Evolutionary conservation across 768 basidiomycete genomes (phyloP).

Genomic region (Rickenella mellea): DNA sequence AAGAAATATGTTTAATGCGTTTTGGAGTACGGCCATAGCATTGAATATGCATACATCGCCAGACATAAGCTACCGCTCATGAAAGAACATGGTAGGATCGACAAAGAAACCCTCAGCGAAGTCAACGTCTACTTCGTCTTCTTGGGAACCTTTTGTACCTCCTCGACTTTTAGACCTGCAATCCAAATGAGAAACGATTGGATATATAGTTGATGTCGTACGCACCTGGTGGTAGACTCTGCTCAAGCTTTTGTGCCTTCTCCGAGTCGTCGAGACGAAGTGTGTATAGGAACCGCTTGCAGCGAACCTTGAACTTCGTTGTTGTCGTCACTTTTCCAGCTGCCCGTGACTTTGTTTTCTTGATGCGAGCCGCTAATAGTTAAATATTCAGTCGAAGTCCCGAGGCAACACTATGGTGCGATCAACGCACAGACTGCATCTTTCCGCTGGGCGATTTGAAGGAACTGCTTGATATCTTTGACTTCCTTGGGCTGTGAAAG

Average conservation of each 20-base stretch:
- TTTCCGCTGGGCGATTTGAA: slow-evolving; percentile 93
- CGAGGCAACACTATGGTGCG: not conserved
- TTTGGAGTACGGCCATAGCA: no score
- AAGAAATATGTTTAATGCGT: no score
- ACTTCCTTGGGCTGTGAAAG: slow-evolving; percentile 86
- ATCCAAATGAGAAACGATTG: not conserved
- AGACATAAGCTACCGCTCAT: no score
- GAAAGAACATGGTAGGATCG: no score
- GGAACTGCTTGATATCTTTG: slow-evolving; percentile 96
- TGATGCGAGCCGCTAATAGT: slow-evolving; percentile 86
- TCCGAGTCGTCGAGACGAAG: slow-evolving; percentile 90
- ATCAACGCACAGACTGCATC: slow-evolving; percentile 82
- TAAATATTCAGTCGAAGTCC: slow-evolving; percentile 1
- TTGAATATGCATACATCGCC: no score
- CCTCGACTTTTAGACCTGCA: slow-evolving; percentile 63
- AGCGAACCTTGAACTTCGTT: slow-evolving; percentile 99
- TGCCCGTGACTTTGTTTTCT: slow-evolving; percentile 72
- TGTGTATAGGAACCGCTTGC: slow-evolving; percentile 96
- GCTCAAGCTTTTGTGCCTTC: slow-evolving; percentile 97
- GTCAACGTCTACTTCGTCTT: slow-evolving; percentile 56
- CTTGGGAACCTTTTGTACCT: slow-evolving; percentile 60
- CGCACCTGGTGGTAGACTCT: slow-evolving; percentile 90
- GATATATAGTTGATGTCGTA: slow-evolving; percentile 3
- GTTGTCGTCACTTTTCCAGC: slow-evolving; percentile 56
- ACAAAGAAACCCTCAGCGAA: no score